Conservation (phyloP, 805 yeast genomes). For the Candida andamanensis region DNA sequence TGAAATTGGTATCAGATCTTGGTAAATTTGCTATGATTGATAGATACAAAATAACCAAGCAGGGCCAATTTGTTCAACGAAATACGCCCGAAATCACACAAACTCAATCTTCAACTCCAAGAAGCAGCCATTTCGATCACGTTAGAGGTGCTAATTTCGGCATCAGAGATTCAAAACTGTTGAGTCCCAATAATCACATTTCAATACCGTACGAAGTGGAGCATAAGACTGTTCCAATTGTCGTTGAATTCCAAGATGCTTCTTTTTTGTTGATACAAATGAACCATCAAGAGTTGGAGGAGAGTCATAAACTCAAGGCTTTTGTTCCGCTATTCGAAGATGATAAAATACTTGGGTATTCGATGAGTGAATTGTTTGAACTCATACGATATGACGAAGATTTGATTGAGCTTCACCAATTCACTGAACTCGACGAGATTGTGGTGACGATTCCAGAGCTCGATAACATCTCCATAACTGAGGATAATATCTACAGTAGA, state of each 20-base stretch:
- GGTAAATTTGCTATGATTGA: too few species aligned
- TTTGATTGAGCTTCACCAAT: conserved; percentile 19
- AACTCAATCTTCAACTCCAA: too few species aligned
- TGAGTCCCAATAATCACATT: too few species aligned
- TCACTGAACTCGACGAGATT: conserved; percentile 23
- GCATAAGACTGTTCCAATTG: conserved; percentile 15
- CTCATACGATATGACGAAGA: conserved; percentile 23
- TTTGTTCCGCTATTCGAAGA: conserved; percentile 24
- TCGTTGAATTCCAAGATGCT: conserved; percentile 19
- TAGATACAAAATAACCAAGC: too few species aligned
- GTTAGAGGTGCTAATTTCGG: too few species aligned
- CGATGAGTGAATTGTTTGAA: conserved; percentile 22
- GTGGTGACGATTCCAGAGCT: conserved; percentile 24
- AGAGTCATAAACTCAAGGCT: too few species aligned
- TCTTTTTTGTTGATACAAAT: conserved; percentile 24
- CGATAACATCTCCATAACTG: conserved; percentile 21
- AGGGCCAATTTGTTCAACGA: too few species aligned
- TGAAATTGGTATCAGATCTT: too few species aligned
- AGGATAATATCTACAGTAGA: conserved; percentile 24
- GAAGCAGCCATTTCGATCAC: too few species aligned
- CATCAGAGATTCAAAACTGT: too few species aligned
- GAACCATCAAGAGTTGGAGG: not conserved
- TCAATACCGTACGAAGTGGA: conserved; percentile 4
- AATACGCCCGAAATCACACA: too few species aligned
- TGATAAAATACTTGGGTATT: conserved; percentile 11